Evolutionary conservation across 257 asterid genomes (phyloP), one percentile per base, ranked within the genome.

Genomic region (Ehretia macrophylla): DNA sequence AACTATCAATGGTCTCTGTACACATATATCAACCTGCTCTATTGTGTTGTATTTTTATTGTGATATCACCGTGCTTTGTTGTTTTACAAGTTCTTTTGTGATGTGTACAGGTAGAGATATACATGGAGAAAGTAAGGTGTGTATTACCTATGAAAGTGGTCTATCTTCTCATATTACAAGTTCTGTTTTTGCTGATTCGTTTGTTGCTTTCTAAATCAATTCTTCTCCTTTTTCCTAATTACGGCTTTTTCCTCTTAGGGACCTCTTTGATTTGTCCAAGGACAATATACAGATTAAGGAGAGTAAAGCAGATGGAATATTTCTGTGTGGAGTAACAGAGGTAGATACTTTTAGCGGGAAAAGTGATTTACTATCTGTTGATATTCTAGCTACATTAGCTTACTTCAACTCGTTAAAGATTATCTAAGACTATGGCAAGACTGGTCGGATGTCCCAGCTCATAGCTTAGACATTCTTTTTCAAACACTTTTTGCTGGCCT

Each of bases 41-140:
- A 42, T 19, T 21, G 37, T 10, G 40, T 58, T 32, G 53, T 16
- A 16, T 18, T 50, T 76, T 54, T 39, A 55, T 57, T 62, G 37
- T 56, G 47, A 57, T 50, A 61, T 54, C 56, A 37, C 52, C 57
- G 18, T 60, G 47, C 20, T 50, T 62, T 8, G n/a, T n/a, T 4
- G 17, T 51, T 54, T 63, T 39, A 48, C 65, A 8, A 17, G 22
- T 55, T 58, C 17, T 10, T 48, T 51, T 69, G 14, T 72, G 64
- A 60, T 56, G 55, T 59, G 71, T 72, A 51, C 83, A 88, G 97
- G 97, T 81, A 40, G 97, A 88, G 81, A 82, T 88, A 55, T 86
- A 86, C 68, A 78, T 86, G 94, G 97, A 88, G 79, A 88, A 77
- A 86, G 83, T 88, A 52, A 88, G 97, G 97, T 88, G 39, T 50